phyloP scores from a whole-genome alignment of 805 yeast species.

The Metschnikowia sp. region DNA sequence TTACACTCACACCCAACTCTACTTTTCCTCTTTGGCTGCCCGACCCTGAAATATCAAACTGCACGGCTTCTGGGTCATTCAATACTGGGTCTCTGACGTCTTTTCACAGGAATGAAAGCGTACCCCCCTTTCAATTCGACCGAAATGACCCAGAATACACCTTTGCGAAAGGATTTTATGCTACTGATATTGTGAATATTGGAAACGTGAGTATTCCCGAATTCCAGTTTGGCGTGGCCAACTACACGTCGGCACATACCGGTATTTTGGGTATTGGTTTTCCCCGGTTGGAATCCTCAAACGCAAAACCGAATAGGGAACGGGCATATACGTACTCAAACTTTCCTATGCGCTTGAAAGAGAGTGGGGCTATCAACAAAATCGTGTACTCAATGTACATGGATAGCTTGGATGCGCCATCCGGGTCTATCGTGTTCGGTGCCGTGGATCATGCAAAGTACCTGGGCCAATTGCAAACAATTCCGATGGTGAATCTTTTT shows the following conservation, averaged over 20 bases:
- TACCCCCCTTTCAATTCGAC: conserved; percentile 36
- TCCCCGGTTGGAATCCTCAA: conserved; percentile 52
- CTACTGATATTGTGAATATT: conserved; percentile 53
- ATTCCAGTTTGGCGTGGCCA: conserved; percentile 73
- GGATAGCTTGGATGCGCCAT: conserved; percentile 29
- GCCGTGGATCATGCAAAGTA: conserved; percentile 42
- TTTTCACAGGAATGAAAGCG: conserved; percentile 40
- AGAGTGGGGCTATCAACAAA: conserved; percentile 53
- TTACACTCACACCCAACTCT: too few species aligned
- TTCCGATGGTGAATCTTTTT: conserved; percentile 44
- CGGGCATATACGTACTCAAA: conserved; percentile 51
- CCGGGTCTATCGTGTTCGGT: conserved; percentile 39
- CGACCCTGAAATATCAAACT: too few species aligned
- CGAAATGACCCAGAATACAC: conserved; percentile 53
- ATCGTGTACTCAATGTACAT: conserved; percentile 62
- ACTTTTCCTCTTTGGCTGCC: too few species aligned
- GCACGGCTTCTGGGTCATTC: conserved; percentile 49
- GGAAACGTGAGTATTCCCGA: conserved; percentile 44
- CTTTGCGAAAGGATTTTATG: conserved; percentile 52
- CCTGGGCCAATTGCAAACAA: conserved; percentile 25
- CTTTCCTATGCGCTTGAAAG: conserved; percentile 58
- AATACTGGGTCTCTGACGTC: conserved; percentile 36
- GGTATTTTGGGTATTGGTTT: conserved; percentile 79
- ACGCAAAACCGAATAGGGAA: too few species aligned
- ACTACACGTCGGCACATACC: conserved; percentile 53